A percentile compares a stretch with the other conserved stretches of the same genome.
Conservation (phyloP, 192 early-diverging fungal genomes). For the Oehlia diaphana region DNA sequence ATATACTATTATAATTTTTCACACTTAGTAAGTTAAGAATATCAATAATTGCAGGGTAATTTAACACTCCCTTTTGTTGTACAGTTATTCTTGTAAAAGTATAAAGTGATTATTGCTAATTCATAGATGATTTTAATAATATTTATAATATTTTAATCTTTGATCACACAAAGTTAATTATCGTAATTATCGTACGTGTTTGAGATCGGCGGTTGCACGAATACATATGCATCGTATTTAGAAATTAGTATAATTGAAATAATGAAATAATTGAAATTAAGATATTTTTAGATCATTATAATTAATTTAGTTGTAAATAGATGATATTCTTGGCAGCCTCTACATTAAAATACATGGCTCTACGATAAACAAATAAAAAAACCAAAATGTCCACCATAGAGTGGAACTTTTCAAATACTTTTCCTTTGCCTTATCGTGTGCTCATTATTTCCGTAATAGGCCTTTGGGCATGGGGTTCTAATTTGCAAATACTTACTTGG, state of each 20-base stretch:
- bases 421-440: constrained; percentile 53
- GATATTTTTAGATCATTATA: neutral
- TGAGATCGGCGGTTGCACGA: no score
- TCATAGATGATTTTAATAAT: no score
- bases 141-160: no score
- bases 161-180: no score
- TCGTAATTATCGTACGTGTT: no score
- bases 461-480: constrained; percentile 60
- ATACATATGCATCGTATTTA: neutral
- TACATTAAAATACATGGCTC: no score
- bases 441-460: constrained; percentile 53
- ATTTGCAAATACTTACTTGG: constrained; percentile 48
- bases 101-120: neutral
- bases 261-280: neutral
- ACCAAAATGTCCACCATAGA: neutral
- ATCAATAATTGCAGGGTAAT: neutral
- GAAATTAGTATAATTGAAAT: neutral
- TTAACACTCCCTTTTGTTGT: neutral
- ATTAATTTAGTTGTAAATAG: no score
- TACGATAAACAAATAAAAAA: neutral
- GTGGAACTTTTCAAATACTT: constrained; percentile 44
- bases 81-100: neutral
- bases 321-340: no score
- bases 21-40: neutral
- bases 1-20: neutral